phyloP scores from a whole-genome alignment of 768 basidiomycete genomes.

The Phylloporus scabripes region DNA sequence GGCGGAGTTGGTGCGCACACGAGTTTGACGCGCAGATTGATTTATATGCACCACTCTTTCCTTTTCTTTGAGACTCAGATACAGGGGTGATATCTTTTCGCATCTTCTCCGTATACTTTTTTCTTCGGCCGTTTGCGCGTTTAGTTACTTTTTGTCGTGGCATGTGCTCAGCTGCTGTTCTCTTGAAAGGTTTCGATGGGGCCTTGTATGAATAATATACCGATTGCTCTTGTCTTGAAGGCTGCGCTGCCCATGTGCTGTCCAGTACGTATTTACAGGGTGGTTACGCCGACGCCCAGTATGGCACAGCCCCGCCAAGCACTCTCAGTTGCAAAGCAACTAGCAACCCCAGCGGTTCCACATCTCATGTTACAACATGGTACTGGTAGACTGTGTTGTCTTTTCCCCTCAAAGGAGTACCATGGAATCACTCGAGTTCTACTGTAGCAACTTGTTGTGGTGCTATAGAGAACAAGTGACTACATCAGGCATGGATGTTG shows the following conservation, averaged over 20 bases:
- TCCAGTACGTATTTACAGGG: neutral
- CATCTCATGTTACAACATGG: too few species aligned
- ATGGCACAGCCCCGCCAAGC: too few species aligned
- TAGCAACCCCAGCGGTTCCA: too few species aligned
- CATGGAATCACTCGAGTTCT: too few species aligned
- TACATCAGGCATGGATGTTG: too few species aligned
- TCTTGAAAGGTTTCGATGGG: too few species aligned
- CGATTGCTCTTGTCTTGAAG: neutral
- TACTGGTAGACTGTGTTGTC: too few species aligned
- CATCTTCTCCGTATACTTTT: neutral
- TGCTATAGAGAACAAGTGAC: too few species aligned
- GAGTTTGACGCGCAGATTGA: neutral
- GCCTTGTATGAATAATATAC: neutral
- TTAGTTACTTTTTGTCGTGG: neutral
- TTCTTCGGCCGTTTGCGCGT: neutral
- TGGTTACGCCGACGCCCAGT: too few species aligned
- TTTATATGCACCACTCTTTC: neutral
- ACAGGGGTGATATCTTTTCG: neutral
- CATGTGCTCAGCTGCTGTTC: neutral
- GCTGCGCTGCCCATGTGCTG: neutral
- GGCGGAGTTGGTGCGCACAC: constrained; percentile 14
- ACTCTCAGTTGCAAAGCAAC: too few species aligned
- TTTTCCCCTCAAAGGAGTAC: too few species aligned
- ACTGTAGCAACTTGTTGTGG: too few species aligned
- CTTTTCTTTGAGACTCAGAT: neutral